Conservation (phyloP, 2,329 filamentous ascomycete species). For the Hypoxylon sp. region DNA sequence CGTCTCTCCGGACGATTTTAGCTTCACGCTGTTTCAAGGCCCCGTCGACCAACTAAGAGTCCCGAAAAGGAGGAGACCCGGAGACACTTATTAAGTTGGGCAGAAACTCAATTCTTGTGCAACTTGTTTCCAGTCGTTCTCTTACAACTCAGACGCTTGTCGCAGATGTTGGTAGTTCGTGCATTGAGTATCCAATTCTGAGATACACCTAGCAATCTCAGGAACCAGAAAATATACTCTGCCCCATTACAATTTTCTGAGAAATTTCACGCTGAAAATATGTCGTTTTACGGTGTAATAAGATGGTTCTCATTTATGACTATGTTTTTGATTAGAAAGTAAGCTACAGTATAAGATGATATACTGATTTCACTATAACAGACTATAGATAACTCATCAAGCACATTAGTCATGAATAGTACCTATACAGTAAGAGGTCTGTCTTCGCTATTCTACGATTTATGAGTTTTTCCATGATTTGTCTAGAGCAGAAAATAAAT, state of each 20-base stretch:
- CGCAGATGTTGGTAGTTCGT: neutral
- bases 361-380: neutral
- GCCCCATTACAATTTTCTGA: neutral
- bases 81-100: slow-evolving; percentile 1
- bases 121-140: neutral
- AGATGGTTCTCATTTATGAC: neutral
- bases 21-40: slow-evolving; percentile 13
- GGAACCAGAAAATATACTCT: neutral
- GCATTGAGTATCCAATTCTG: neutral
- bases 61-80: slow-evolving; percentile 2
- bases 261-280: neutral
- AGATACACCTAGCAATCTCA: neutral
- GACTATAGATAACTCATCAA: neutral
- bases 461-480: neutral
- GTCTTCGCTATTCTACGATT: too few species aligned
- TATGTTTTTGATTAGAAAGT: neutral
- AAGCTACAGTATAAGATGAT: neutral
- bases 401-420: neutral
- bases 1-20: slow-evolving; percentile 34
- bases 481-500: neutral
- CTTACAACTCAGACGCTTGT: neutral
- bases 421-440: too few species aligned
- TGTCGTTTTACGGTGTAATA: too few species aligned
- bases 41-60: neutral
- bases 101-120: neutral